A percentile compares a stretch with the other conserved stretches of the same genome.
Evolutionary conservation across 2,329 filamentous ascomycete genomes (phyloP).

Genomic region (Clonostachys rhizophaga): DNA sequence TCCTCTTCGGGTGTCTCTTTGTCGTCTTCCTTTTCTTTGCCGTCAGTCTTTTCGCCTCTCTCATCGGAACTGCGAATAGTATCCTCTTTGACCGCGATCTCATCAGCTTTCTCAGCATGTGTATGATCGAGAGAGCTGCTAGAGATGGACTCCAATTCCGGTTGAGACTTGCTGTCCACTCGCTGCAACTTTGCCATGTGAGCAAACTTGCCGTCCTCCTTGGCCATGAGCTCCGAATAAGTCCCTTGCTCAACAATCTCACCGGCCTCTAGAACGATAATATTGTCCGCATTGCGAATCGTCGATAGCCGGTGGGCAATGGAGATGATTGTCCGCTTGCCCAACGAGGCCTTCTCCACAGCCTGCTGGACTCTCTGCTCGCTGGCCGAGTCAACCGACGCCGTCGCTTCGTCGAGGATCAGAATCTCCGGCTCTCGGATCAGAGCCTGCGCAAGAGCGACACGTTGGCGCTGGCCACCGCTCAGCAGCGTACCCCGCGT

Average conservation of each 20-base stretch:
- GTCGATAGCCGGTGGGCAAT: slow-evolving; percentile 61
- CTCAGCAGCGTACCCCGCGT: slow-evolving; percentile 48
- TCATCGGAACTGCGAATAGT: slow-evolving; percentile 11
- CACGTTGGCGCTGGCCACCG: slow-evolving; percentile 56
- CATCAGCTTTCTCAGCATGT: slow-evolving; percentile 24
- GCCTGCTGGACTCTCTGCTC: slow-evolving; percentile 49
- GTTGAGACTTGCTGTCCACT: slow-evolving; percentile 19
- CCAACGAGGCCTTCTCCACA: slow-evolving; percentile 29
- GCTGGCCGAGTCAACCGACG: slow-evolving; percentile 53
- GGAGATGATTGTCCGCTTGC: slow-evolving; percentile 57
- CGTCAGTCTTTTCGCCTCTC: slow-evolving; percentile 28
- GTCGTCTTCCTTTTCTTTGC: slow-evolving; percentile 19
- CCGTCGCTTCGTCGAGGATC: slow-evolving; percentile 58
- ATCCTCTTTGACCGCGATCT: slow-evolving; percentile 29
- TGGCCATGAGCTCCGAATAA: slow-evolving; percentile 52
- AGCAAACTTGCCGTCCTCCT: slow-evolving; percentile 41
- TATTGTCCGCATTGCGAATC: slow-evolving; percentile 60
- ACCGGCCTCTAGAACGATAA: slow-evolving; percentile 60
- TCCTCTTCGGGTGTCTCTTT: slow-evolving; percentile 32
- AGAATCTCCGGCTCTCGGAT: slow-evolving; percentile 53
- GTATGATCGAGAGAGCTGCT: slow-evolving; percentile 25
- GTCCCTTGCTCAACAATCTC: slow-evolving; percentile 59
- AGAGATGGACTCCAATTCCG: slow-evolving; percentile 18
- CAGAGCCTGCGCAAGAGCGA: slow-evolving; percentile 53
- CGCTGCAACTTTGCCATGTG: slow-evolving; percentile 42